phyloP scores from a whole-genome alignment of 164 flowering plant genomes.

The Hamamelis virginiana region DNA sequence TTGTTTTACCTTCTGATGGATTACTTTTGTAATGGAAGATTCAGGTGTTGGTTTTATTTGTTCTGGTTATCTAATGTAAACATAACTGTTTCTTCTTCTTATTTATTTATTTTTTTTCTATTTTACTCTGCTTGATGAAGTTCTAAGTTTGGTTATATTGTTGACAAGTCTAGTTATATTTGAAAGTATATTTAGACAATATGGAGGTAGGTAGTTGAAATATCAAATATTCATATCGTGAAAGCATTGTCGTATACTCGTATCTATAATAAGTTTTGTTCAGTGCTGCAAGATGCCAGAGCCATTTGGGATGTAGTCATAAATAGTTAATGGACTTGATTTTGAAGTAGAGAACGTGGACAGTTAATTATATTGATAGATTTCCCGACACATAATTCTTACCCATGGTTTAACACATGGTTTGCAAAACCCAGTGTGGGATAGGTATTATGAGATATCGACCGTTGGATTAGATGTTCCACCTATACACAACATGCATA shows the following conservation, averaged over 20 bases:
- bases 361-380: no score
- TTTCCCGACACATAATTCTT: no score
- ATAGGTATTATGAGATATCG: no score
- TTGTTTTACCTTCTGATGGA: constrained; percentile 2
- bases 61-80: background rate
- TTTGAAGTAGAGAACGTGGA: no score
- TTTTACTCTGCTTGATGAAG: background rate
- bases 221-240: background rate
- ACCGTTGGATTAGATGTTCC: no score
- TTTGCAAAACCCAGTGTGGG: no score
- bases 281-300: no score
- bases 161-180: background rate
- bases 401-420: no score
- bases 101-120: background rate
- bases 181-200: background rate
- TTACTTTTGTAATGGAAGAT: background rate
- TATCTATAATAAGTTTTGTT: background rate
- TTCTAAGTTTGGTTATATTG: background rate
- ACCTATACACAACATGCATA: no score
- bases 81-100: no score
- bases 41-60: background rate
- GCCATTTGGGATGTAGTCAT: no score
- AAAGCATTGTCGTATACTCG: background rate
- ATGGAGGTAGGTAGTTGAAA: background rate
- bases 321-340: no score